These are phyloP conservation scores for Penicillium corylophilum DNA, from an alignment of 2,329 filamentous ascomycete species.

Conservation along the genomic window DNA sequence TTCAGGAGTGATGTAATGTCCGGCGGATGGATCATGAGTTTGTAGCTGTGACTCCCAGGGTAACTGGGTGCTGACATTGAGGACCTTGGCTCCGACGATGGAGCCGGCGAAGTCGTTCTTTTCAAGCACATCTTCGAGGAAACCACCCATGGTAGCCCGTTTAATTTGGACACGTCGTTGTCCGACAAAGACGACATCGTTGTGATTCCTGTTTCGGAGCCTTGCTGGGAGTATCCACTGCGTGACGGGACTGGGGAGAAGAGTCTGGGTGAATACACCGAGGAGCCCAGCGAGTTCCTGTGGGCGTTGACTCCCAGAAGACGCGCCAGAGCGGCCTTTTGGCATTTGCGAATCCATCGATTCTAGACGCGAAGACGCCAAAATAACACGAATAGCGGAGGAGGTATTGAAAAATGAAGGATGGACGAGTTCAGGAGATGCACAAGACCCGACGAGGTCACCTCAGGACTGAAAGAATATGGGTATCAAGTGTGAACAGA, in stretches of 20 bases:
- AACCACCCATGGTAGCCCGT: conserved; percentile 64
- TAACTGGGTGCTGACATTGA: conserved; percentile 58
- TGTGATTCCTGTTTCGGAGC: conserved; percentile 65
- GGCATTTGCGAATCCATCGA: background rate
- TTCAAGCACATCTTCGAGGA: conserved; percentile 71
- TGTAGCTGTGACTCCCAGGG: conserved; percentile 35
- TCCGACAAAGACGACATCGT: conserved; percentile 85
- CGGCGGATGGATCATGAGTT: conserved; percentile 11
- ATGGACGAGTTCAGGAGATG: background rate
- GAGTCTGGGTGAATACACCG: conserved; percentile 75
- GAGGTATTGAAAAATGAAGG: background rate
- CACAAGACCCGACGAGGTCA: background rate
- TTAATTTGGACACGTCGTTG: conserved; percentile 79
- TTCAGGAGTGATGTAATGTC: conserved; percentile 8
- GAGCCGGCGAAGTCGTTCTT: conserved; percentile 76
- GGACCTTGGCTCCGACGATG: conserved; percentile 75
- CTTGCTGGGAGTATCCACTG: conserved; percentile 78
- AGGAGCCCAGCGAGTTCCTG: conserved; percentile 62
- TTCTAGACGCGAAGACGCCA: background rate
- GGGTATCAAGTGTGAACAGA: background rate
- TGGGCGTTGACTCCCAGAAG: background rate
- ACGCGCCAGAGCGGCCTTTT: background rate
- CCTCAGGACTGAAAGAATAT: background rate
- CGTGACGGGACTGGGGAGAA: conserved; percentile 72
- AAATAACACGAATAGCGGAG: background rate